These are phyloP conservation scores for Mycosarcoma maydis DNA, from an alignment of 1,284 basidiomycete species.

Conservation along the genomic window DNA sequence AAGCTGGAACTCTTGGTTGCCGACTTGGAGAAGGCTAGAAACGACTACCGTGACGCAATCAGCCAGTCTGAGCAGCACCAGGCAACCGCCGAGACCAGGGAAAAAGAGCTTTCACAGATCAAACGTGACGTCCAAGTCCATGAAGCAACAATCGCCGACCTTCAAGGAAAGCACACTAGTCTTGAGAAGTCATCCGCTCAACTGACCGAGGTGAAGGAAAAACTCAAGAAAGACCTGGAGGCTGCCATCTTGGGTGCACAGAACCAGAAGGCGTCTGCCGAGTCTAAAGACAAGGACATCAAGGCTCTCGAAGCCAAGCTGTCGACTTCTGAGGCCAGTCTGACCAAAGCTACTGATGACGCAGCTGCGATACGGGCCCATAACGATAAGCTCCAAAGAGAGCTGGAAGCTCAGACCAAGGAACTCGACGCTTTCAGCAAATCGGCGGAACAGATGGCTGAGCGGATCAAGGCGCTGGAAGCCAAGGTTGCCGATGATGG, in stretches of 20 bases:
- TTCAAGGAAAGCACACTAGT: conserved; percentile 12
- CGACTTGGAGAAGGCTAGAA: conserved; percentile 12
- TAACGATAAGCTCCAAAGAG: conserved; percentile 16
- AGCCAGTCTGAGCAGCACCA: conserved; percentile 11
- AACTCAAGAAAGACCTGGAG: conserved; percentile 24
- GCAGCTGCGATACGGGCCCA: conserved; percentile 12
- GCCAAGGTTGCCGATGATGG: conserved; percentile 14
- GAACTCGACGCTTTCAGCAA: conserved; percentile 16
- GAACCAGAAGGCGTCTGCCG: conserved; percentile 12
- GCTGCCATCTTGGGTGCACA: conserved; percentile 4
- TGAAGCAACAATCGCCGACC: conserved; percentile 13
- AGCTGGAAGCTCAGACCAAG: conserved; percentile 18
- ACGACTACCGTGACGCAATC: conserved; percentile 13
- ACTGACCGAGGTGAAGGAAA: conserved; percentile 5
- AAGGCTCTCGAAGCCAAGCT: conserved; percentile 18
- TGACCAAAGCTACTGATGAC: conserved; percentile 16
- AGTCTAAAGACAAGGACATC: conserved; percentile 18
- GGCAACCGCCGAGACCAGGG: conserved; percentile 9
- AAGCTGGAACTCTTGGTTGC: conserved; percentile 8
- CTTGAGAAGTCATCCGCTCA: conserved; percentile 10
- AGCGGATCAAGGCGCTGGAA: conserved; percentile 21
- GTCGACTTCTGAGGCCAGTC: conserved; percentile 7
- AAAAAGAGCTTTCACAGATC: conserved; percentile 14
- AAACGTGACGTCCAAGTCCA: conserved; percentile 15
- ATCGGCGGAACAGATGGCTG: conserved; percentile 17